Base-by-base conservation (phyloP, 2,329 filamentous ascomycete species). In the Microsporum audouinii region DNA sequence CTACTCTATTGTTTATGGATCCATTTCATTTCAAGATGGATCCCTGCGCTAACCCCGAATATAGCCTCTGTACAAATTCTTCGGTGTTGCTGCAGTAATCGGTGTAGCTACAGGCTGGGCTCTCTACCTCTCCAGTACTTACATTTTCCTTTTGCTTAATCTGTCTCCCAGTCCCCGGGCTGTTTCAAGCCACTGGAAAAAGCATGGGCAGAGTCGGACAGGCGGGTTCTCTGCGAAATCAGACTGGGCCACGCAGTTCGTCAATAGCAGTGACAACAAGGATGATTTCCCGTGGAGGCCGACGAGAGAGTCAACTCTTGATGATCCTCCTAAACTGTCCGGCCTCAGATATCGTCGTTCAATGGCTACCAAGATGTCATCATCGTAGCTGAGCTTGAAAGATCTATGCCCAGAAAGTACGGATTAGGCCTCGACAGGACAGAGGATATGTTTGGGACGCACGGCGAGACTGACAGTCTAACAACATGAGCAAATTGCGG, bases 21-120 rank as follows among this genome's bases (percentile, higher is more conserved):
- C 23, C 8, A 12, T 14, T 3, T 12, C 10, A 14, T 51, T 17
- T 23, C 45, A 29, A 29, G 45, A 51, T 29, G 17, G 6, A 3
- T 5, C 31, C 7, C 6, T 56, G 17, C 14, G 55, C 55, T 57
- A 57, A 63, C 61, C 10, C 27, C 12, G 12, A 5, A 14, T n/a
- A 29, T 51, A 80, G 78, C 74, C 73, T 56, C 62, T 77, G 23
- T 71, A 73, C 60, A 79, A 81, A 68, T 86, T 80, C 68, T 77
- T 91, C 55, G 84, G 84, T 57, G 80, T 84, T 29, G 89, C 88
- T 5, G 79, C 82, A 36, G 72, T 88, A 17, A 78, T 89, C 59
- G 89, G 89, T n/a, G 74, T 85, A 59, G 58, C 83, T 8, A 76
- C 84, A 33, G 88, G 88, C 58, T 71, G 84, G 58, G 65, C 82